Evolutionary conservation across 2,329 filamentous ascomycete species (phyloP), one percentile per base, ranked within the genome.

Genomic region (Penicillium oxalicum): DNA sequence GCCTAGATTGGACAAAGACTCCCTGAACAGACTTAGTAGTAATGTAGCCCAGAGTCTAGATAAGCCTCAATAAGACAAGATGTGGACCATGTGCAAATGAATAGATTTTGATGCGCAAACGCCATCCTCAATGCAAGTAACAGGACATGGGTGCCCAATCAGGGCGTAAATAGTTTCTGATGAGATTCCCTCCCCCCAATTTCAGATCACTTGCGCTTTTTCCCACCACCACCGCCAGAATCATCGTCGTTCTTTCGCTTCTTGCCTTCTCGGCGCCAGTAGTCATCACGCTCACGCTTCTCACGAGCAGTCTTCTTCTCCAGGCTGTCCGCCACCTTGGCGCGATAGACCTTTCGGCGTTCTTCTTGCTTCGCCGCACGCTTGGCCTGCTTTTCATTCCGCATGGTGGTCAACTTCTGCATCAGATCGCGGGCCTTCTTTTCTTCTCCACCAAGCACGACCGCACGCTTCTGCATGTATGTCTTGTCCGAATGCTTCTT

Each of bases 381-480:
- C 77, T 93, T 94, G 59, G 87, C 88, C 28, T 86, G 81, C 68
- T 94, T 93, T 64, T 97, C 93, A 63, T 94, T 95, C 58, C 90
- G 77, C 63, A 98, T 76, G 12, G 91, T 91, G 64, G 88, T 86
- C 45, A 98, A 80, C 77, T 96, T 93, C 74, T 95, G 87, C 83
- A 98, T 86, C 56, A 98, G 75, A 59, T 90, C 84, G 29, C 93
- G 78, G 4, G 90, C 90, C 69, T 86, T 86, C 77, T 86, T 89
- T 78, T 98, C 93, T 69, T 97, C 91, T 26, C 84, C 84, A 9
- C 85, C 78, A 12, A 88, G 72, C 25, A 95, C 82, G n/a, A 97
- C 89, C 11, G 91, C 93, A 8, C 93, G 87, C 75, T 96, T 96
- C 75, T 95, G 89, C 77, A 95, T 78, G 69, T 98, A 98, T 24